Base-by-base conservation (phyloP, 2,329 filamentous ascomycete genomes). In the Penicillium sp. region DNA sequence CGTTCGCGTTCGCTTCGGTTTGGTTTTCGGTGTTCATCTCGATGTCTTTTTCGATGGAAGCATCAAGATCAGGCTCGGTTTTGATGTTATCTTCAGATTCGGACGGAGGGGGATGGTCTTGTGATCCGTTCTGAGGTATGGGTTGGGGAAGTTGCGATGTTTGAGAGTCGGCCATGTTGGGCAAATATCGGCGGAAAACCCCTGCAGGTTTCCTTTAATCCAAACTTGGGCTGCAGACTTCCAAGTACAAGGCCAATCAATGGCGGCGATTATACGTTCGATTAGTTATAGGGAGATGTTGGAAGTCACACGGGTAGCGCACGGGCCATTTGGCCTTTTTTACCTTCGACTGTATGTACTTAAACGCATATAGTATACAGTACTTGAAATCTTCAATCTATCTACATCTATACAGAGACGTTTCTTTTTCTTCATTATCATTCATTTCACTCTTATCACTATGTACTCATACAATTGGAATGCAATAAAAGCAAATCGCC, bases 1-100 rank as follows among this genome's bases (percentile, higher is more conserved):
- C 57, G n/a, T 53, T 56, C 11, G 50, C 37, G 16, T 52, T 51
- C 20, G 46, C 45, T 40, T 37, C 56, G 26, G 53, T 40, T 24
- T 57, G 53, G 8, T 47, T 38, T 35, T 66, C 59, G 48, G 68
- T 63, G 63, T 66, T 67, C 68, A 75, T 68, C 31, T 74, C 69
- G 56, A 75, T 66, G 50, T 76, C 73, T 44, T 72, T 66, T 34
- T 75, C 73, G 57, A 72, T 67, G 39, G 67, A 69, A 45, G 68
- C 61, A 59, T 76, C 70, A 51, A 72, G 56, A 32, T 71, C 66
- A 34, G 63, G 61, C 7, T 66, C 64, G 2, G 62, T 56, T 46
- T 66, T 66, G 45, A 66, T 64, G 32, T 29, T 52, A 40, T 46
- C 53, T 45, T 55, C 53, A 7, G 65, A 55, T 34, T 55, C 40